These are phyloP conservation scores for Mycena polygramma DNA, from an alignment of 768 basidiomycete genomes.

Conservation along the genomic window DNA sequence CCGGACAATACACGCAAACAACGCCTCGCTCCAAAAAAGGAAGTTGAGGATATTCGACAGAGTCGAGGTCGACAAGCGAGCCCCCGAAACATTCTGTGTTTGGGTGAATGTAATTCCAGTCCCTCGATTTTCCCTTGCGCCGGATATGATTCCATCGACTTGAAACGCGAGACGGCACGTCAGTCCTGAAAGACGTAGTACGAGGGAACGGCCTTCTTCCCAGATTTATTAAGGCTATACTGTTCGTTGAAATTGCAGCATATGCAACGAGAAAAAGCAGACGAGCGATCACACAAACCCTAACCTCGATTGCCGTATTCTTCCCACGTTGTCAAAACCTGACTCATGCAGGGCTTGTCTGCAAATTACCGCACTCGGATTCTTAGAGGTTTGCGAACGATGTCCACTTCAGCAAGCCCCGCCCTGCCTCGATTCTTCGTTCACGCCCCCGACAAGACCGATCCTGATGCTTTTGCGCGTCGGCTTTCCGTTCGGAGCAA, in stretches of 20 bases:
- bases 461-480: conserved; percentile 53
- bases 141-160: too few relatives aligned
- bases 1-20: neutral
- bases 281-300: conserved; percentile 8
- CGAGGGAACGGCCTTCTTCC: too few relatives aligned
- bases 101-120: too few relatives aligned
- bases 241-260: too few relatives aligned
- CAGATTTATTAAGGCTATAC: too few relatives aligned
- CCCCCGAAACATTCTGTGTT: too few relatives aligned
- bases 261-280: too few relatives aligned
- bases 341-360: conserved; percentile 24
- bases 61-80: too few relatives aligned
- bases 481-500: conserved; percentile 54
- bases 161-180: too few relatives aligned
- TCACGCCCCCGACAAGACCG: conserved; percentile 60
- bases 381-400: conserved; percentile 11
- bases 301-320: neutral
- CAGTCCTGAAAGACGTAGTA: too few relatives aligned
- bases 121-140: too few relatives aligned
- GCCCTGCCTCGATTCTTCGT: conserved; percentile 52
- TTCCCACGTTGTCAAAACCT: neutral
- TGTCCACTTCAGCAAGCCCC: conserved; percentile 28
- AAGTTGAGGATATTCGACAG: neutral
- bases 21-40: conserved; percentile 14
- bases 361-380: neutral